Conservation (phyloP, 345 rosid genomes). For the Eucalyptus grandis region DNA sequence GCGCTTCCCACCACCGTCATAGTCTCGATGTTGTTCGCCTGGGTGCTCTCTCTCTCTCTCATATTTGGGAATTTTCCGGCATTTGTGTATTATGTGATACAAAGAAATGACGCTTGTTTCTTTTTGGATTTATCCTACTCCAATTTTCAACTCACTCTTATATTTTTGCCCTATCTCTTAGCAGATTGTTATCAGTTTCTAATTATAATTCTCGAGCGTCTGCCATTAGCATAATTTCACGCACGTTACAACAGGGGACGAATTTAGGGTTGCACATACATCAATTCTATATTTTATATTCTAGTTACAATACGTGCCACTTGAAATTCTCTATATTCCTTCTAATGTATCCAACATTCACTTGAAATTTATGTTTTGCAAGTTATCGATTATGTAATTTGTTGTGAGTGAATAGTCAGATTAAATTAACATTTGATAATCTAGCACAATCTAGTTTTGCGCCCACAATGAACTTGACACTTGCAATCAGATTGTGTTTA, state of each 20-base stretch:
- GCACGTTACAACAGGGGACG: not conserved
- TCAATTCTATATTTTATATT: not conserved
- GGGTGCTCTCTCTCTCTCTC: not conserved
- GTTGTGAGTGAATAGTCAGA: not conserved
- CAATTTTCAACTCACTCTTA: no score
- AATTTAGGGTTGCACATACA: not conserved
- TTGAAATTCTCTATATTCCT: not conserved
- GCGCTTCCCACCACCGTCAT: not conserved
- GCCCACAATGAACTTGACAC: not conserved
- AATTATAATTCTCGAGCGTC: not conserved
- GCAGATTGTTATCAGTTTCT: not conserved
- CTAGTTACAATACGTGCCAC: not conserved
- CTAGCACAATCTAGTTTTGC: not conserved
- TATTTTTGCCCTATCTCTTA: no score
- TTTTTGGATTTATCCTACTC: no score
- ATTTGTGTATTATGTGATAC: not conserved
- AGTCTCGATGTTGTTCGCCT: not conserved
- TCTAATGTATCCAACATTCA: not conserved
- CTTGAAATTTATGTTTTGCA: not conserved
- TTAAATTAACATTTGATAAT: not conserved
- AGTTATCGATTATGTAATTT: not conserved
- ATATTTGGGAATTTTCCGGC: not conserved
- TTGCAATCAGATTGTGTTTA: not conserved
- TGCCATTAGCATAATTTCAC: not conserved
- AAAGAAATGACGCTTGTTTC: not conserved